Base-by-base conservation (phyloP, 805 yeast genomes). In the Kodamaea fukazawae region DNA sequence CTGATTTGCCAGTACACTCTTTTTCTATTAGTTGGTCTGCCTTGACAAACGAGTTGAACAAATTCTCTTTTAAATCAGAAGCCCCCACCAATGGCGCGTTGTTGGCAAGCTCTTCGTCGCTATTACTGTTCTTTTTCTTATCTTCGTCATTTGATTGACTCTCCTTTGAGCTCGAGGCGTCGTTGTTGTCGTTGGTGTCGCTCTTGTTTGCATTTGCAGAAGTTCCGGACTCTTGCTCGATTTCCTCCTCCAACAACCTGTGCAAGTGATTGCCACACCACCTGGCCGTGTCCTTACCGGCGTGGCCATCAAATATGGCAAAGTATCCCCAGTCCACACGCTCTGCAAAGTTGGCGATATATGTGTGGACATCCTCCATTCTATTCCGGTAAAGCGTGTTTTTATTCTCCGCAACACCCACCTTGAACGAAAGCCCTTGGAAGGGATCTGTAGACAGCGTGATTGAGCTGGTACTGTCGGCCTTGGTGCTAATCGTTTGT, bases 351-450 rank as follows among this genome's bases (percentile, higher is more conserved):
- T 90, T 89, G 49, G 93, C 89, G 29, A 89, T 88, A 53, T 85
- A 87, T 0, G 95, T 86, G 60, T 91, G 98, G 6, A 91, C 93
- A 60, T 91, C 99, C 58, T 91, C 99, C 99, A 91, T 91, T 20
- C 89, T 79, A 37, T 84, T 79, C 42, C 99, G 73, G 58, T 80
- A 90, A 47, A 83, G 78, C 10, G 78, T 62, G 61, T 93, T 93
- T 47, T 82, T 80, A 60, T 88, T 90, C 51, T 89, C 96, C n/a
- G 95, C 79, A 7, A 91, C 95, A 3, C 97, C 97, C 11, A 89
- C 96, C 33, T 70, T 68, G 60, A 87, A 91, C 2, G 89, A 80
- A 14, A 83, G 69, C 29, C 85, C 73, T 36, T 63, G 50, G 50
- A 78, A 78, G 3, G 82, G 81, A 41, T 71, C 73, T 7, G 28